Base-by-base conservation (phyloP, 2,329 filamentous ascomycete genomes). In the Aspergillus unguis region DNA sequence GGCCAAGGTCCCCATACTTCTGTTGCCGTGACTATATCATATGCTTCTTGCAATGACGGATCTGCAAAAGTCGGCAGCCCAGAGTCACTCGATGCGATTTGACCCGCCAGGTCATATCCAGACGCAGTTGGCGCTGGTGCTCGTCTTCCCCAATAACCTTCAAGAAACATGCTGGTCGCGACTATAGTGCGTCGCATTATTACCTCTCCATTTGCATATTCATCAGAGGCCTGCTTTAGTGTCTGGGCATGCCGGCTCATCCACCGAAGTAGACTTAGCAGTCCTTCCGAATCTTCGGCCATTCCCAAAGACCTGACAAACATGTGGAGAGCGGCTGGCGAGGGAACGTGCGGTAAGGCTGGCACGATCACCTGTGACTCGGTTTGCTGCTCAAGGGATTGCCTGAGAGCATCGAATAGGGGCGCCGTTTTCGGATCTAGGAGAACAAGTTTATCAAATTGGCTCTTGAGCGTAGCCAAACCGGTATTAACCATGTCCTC, bases 281-380 rank as follows among this genome's bases (percentile, higher is more conserved):
- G 52, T 9, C 71, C 69, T 35, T 72, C 64, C 37, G 68, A 66
- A 50, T 77, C 75, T 50, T 65, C 65, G 5, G 67, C 65, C 4
- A 67, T 56, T 8, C 75, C 75, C 9, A 77, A 62, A 29, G 70
- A 68, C 38, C 74, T 65, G 41, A 75, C 66, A 52, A 75, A 74
- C 4, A 64, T 63, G 61, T 77, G 75, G 9, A 77, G 63, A 9
- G 63, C 59, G 33, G 71, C 67, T 47, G 71, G 71, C 2, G 61
- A 60, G 5, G 75, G 75, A 2, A 70, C 65, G 33, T 69, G 64
- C 29, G 71, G 59, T 46, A 72, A 56, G 31, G 58, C 42, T 32
- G 70, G 69, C 33, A 73, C 45, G 44, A 48, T 50, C 38, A 62
- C 54, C 29, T 59, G 56, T 4, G 58, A 46, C 8, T 57, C 51